Percentiles rank a stretch among this genome's conserved stretches.
phyloP scores from a whole-genome alignment of 106 monocot genomes.

The Dioscorea dumetorum region DNA sequence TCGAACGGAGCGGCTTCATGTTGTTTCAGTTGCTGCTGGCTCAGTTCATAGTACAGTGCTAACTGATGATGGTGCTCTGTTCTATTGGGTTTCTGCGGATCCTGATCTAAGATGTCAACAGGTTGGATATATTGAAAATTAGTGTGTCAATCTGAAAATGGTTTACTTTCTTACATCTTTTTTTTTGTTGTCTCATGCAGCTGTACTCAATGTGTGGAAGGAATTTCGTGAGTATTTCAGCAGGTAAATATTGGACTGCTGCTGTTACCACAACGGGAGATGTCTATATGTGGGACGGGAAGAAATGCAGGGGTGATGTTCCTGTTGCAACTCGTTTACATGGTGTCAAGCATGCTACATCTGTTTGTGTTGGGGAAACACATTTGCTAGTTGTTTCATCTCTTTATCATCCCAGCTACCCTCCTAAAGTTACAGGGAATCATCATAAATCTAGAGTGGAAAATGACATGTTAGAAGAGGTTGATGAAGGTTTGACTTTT shows the following conservation, averaged over 20 bases:
- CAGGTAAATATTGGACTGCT: conserved; percentile 93
- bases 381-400: conserved; percentile 72
- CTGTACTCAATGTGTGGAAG: conserved; percentile 58
- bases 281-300: conserved; percentile 93
- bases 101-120: conserved; percentile 88
- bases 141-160: background rate
- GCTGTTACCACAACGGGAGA: conserved; percentile 75
- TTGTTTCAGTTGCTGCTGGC: conserved; percentile 79
- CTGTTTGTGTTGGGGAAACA: conserved; percentile 95
- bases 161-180: background rate
- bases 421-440: conserved; percentile 9
- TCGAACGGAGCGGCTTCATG: conserved; percentile 66
- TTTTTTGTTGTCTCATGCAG: conserved; percentile 19
- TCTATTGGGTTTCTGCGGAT: conserved; percentile 94
- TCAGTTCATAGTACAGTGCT: conserved; percentile 71
- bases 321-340: conserved; percentile 66
- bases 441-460: conserved; percentile 14
- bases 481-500: conserved; percentile 71
- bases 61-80: conserved; percentile 82
- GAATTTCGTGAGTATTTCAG: conserved; percentile 77
- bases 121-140: conserved; percentile 29
- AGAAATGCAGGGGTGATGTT: conserved; percentile 50
- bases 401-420: conserved; percentile 69
- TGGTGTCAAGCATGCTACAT: conserved; percentile 76
- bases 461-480: conserved; percentile 46